Percentiles rank a stretch among this genome's conserved stretches.
These are phyloP conservation scores for Oligophagozyma castellii DNA, from an alignment of 1,139 yeast genomes.

Conservation along the genomic window DNA sequence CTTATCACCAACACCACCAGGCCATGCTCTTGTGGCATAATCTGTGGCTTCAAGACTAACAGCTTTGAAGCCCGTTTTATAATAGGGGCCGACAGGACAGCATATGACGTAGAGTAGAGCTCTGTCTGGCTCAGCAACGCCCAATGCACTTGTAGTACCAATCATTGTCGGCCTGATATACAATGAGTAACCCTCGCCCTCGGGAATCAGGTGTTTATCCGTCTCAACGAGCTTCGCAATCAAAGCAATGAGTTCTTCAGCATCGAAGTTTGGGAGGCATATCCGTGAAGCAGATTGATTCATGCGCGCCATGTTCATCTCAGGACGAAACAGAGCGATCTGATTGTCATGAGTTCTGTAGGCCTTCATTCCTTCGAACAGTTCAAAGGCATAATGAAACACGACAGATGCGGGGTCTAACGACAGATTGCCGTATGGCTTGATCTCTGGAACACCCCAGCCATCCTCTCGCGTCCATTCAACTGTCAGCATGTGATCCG, in stretches of 20 bases:
- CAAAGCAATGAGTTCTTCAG: conserved; percentile 56
- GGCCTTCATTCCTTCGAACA: conserved; percentile 95
- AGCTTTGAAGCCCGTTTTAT: conserved; percentile 84
- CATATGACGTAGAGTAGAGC: conserved; percentile 76
- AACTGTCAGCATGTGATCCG: conserved; percentile 79
- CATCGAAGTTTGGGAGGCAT: conserved; percentile 71
- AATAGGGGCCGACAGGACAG: conserved; percentile 88
- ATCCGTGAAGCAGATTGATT: conserved; percentile 79
- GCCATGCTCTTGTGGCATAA: conserved; percentile 96
- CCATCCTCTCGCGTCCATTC: conserved; percentile 73
- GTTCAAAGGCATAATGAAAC: conserved; percentile 87
- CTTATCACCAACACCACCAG: conserved; percentile 91
- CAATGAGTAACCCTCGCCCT: conserved; percentile 72
- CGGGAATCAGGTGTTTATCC: conserved; percentile 68
- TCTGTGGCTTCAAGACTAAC: conserved; percentile 86
- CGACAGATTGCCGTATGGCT: conserved; percentile 63
- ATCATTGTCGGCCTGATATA: conserved; percentile 88
- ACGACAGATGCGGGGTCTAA: conserved; percentile 84
- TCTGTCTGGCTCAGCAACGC: conserved; percentile 64
- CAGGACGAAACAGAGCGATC: conserved; percentile 75
- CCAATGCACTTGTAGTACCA: conserved; percentile 77
- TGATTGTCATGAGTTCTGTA: conserved; percentile 57
- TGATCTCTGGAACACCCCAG: conserved; percentile 77
- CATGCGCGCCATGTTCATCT: conserved; percentile 82
- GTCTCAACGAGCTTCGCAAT: conserved; percentile 57